Percentiles rank a stretch among this genome's conserved stretches.
Evolutionary conservation across 2,329 filamentous ascomycete species (phyloP).

Genomic region (Cercospora janseana): DNA sequence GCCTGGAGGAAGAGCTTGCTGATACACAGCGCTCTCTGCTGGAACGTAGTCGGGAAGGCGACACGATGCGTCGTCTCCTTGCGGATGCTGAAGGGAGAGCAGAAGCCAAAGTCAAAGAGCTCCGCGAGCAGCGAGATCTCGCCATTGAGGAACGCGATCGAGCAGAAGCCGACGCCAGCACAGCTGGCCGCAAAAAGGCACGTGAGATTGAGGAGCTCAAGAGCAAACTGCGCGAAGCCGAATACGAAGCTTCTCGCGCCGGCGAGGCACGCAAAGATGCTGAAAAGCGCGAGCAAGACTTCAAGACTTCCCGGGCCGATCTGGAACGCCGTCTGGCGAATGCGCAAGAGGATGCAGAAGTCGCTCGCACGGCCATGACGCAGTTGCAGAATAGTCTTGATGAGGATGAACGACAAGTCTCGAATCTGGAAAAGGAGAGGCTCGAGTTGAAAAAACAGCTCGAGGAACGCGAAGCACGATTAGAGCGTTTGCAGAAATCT

Average conservation of each 20-base stretch:
- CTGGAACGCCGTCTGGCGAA: conserved; percentile 69
- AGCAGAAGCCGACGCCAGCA: conserved; percentile 84
- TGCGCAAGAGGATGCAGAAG: conserved; percentile 69
- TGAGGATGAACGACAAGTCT: conserved; percentile 78
- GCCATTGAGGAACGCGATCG: conserved; percentile 93
- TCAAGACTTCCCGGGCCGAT: conserved; percentile 70
- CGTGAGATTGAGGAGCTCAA: conserved; percentile 86
- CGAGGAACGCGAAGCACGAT: conserved; percentile 23
- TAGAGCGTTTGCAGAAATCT: conserved; percentile 55
- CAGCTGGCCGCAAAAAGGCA: conserved; percentile 69
- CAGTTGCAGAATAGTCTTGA: conserved; percentile 79
- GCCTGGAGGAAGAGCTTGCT: conserved; percentile 84
- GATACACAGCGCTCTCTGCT: conserved; percentile 83
- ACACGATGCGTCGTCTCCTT: conserved; percentile 88
- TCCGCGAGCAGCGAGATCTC: conserved; percentile 82
- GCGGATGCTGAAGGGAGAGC: conserved; percentile 81
- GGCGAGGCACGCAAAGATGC: conserved; percentile 75
- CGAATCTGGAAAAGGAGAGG: conserved; percentile 80
- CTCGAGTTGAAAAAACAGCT: conserved; percentile 42
- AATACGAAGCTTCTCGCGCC: conserved; percentile 70
- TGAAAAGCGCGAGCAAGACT: conserved; percentile 69
- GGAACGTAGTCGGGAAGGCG: conserved; percentile 85
- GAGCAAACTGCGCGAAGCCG: conserved; percentile 73
- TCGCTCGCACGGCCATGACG: conserved; percentile 72
- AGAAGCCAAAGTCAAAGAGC: conserved; percentile 79